Evolutionary conservation across 2,329 filamentous ascomycete species (phyloP), one percentile per base, ranked within the genome.

Genomic region (Teratosphaeria zuluensis): DNA sequence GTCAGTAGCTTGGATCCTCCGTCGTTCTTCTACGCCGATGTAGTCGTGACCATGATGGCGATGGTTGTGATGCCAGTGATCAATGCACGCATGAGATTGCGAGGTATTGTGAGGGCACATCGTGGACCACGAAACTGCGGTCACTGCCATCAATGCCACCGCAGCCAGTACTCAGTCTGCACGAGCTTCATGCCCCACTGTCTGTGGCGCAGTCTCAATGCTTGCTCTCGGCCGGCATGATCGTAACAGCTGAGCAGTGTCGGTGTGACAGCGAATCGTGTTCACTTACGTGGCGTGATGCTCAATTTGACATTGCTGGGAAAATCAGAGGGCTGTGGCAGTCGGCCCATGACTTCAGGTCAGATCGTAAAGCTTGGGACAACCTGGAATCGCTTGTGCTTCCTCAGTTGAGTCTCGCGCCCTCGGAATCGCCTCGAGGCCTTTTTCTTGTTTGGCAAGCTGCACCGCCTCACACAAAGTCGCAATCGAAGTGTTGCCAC

Each of bases 231-330:
- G 21, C 21, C 19, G 24, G 51, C 51, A 53, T 53, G 51, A 33
- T 53, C 9, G 24, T 53, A 24, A 33, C 21, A 48, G 42, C 42
- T 48, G 42, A 53, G 31, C 4, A 28, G 48, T 16, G 12, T 33
- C 42, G 16, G 42, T 48, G 9, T 19, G 14, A 52, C 42, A 56
- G 4, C 12, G 35, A 14, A 42, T 5, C 35, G 35, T 59, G 30
- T 53, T 53, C 21, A 70, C 77, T 70, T 75, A 80, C 78, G 73
- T 58, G 76, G 72, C 32, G 74, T 73, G 52, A 80, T 74, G 60
- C 69, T 73, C 51, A 79, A 65, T 51, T 68, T 73, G 31, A 75
- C 68, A 7, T 70, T 68, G 30, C 68, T 64, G 9, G 76, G 69
- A 56, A 80, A 79, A 67, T 80, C 77, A 16, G 63, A 64, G 42